A percentile compares a stretch with the other conserved stretches of the same genome.
Evolutionary conservation across 1,284 basidiomycete species (phyloP).

Genomic region (Cryptococcus jaspeensis): DNA sequence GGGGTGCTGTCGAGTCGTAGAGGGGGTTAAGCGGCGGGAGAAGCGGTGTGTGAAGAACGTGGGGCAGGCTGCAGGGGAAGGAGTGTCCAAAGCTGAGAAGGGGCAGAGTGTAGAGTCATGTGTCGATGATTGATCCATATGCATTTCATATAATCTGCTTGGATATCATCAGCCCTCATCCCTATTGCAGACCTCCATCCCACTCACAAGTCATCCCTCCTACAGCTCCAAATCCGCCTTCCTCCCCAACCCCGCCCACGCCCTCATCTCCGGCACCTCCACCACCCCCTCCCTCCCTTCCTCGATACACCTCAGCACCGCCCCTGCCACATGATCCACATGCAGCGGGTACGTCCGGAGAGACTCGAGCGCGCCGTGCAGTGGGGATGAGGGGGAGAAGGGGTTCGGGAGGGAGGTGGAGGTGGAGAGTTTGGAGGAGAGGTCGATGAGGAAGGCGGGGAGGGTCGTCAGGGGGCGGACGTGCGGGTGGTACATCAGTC

Average conservation of each 20-base stretch:
- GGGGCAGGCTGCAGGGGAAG: not conserved
- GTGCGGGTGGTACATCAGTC: slow-evolving; percentile 94
- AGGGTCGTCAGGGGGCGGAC: slow-evolving; percentile 82
- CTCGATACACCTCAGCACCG: slow-evolving; percentile 56
- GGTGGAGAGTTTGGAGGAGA: slow-evolving; percentile 69
- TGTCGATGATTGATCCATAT: not conserved
- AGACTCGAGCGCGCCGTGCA: slow-evolving; percentile 57
- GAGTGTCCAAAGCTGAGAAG: not conserved
- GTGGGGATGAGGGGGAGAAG: slow-evolving; percentile 52
- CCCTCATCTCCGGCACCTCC: slow-evolving; percentile 70
- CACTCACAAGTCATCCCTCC: not conserved
- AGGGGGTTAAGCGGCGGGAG: slow-evolving; percentile 1
- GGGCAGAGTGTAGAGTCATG: not conserved
- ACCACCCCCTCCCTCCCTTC: slow-evolving; percentile 63
- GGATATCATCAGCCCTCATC: not conserved
- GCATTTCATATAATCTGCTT: not conserved
- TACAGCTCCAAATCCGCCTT: slow-evolving; percentile 3
- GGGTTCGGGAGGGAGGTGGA: slow-evolving; percentile 56
- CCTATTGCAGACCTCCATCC: no score
- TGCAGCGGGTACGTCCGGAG: slow-evolving; percentile 85
- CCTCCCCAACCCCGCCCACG: slow-evolving; percentile 41
- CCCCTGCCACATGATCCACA: slow-evolving; percentile 90
- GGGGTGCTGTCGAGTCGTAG: slow-evolving; percentile 1
- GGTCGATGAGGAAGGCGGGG: slow-evolving; percentile 77
- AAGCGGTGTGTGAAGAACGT: not conserved